Evolutionary conservation across 164 flowering plant species (phyloP), one percentile per base, ranked within the genome.

Genomic region (Kalanchoe fedtschenkoi): DNA sequence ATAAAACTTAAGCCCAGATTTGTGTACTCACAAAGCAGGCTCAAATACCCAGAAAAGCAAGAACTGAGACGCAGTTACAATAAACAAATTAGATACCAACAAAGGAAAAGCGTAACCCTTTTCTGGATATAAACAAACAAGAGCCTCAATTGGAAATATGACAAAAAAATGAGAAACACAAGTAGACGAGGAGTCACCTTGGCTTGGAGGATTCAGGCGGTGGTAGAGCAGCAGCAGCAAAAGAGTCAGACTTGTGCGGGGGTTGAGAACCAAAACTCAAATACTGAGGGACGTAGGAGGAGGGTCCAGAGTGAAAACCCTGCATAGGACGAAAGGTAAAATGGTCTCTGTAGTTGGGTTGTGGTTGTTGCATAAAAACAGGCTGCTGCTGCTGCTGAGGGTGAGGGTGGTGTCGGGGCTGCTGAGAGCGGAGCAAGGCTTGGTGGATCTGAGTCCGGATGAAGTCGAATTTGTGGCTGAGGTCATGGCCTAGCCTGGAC

Each of bases 401-500:
- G 43, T 7, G 59, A 14, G n/a, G 67, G 32, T 54, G 78, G 4
- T 8, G 65, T 2, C 4, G 62, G 0, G 59, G 64, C 10, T 34
- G 62, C 15, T 58, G 66, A 11, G 79, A 39, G 10, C 72, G 83
- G 69, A 73, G 68, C 39, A 82, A 71, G 64, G 72, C 56, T 17
- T 51, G 64, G 53, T 58, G 64, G 81, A 88, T 84, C 71, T 83
- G 91, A 71, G 65, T 71, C 5, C 84, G 65, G 46, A 89, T 86
- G 75, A 89, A 83, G 46, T 67, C 79, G 39, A 76, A 62, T 63
- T 85, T 86, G 77, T 81, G 75, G 26, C 81, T 67, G 9, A 89
- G 74, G 67, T 83, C 77, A 10, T 77, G 62, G 66, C 96, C 92
- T 68, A 89, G 67, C 42, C 81, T 78, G 42, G 81, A 73, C 43